Evolutionary conservation across 2,329 filamentous ascomycete species (phyloP).

Genomic region (Pseudogymnoascus sp.): DNA sequence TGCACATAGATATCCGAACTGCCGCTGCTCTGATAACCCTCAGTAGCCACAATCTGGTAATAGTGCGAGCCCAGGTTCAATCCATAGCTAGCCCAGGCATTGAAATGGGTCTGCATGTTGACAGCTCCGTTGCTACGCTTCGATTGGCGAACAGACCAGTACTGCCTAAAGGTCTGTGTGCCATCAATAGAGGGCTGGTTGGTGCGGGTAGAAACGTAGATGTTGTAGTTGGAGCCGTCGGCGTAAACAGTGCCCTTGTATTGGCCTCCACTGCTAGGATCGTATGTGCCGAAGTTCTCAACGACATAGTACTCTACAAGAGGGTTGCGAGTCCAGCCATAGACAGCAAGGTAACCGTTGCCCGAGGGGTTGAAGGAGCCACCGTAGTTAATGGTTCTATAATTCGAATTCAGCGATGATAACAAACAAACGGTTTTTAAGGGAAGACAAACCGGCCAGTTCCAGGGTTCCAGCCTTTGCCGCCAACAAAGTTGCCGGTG

Average conservation of each 20-base stretch:
- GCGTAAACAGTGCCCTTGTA: slow-evolving; percentile 34
- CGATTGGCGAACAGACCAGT: slow-evolving; percentile 41
- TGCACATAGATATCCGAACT: no score
- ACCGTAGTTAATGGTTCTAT: slow-evolving; percentile 32
- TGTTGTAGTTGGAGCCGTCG: slow-evolving; percentile 38
- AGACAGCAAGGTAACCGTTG: slow-evolving; percentile 45
- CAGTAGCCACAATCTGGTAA: not conserved
- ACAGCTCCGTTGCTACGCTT: slow-evolving; percentile 45
- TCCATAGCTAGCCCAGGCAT: slow-evolving; percentile 42
- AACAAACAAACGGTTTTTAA: slow-evolving; percentile 35
- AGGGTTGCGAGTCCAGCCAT: slow-evolving; percentile 44
- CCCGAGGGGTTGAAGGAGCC: slow-evolving; percentile 31
- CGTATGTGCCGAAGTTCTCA: slow-evolving; percentile 43
- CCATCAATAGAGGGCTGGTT: slow-evolving; percentile 32
- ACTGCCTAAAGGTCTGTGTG: slow-evolving; percentile 43
- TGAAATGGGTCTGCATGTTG: slow-evolving; percentile 42
- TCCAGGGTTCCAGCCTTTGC: slow-evolving; percentile 39
- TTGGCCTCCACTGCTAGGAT: slow-evolving; percentile 35
- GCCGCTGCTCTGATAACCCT: not conserved
- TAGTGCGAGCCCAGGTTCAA: slow-evolving; percentile 35
- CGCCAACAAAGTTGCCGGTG: slow-evolving; percentile 39
- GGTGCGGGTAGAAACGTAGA: slow-evolving; percentile 42
- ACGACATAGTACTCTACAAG: slow-evolving; percentile 51
- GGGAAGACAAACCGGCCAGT: slow-evolving; percentile 23
- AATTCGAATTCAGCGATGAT: slow-evolving; percentile 33